phyloP scores from a whole-genome alignment of 2,329 filamentous ascomycete genomes.

The Gaeumannomyces sp. region DNA sequence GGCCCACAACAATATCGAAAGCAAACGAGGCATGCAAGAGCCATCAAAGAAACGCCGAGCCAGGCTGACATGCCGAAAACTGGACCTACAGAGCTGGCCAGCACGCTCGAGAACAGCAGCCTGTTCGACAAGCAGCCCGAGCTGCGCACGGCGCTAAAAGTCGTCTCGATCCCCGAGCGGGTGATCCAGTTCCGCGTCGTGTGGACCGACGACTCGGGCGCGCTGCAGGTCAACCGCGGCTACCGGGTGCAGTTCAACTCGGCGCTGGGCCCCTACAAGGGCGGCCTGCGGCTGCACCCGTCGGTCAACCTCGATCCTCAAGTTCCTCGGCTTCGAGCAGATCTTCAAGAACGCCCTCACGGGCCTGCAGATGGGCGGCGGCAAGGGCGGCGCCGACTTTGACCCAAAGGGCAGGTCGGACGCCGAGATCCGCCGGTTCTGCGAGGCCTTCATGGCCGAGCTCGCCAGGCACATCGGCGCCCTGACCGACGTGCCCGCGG shows the following conservation, averaged over 20 bases:
- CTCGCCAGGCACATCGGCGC: constrained; percentile 93
- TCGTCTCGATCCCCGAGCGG: constrained; percentile 88
- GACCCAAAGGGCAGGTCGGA: constrained; percentile 98
- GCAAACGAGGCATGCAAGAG: too few species aligned
- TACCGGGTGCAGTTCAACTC: constrained; percentile 99
- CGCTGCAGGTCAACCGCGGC: constrained; percentile 86
- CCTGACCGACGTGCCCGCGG: constrained; percentile 92
- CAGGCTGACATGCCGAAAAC: background rate
- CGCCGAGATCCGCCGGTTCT: constrained; percentile 96
- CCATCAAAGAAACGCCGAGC: background rate
- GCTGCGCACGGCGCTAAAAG: constrained; percentile 83
- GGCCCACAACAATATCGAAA: background rate
- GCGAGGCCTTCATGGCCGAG: constrained; percentile 92
- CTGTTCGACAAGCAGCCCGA: constrained; percentile 93
- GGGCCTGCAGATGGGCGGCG: constrained; percentile 92
- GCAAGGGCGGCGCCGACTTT: constrained; percentile 96
- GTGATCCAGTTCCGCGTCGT: constrained; percentile 95
- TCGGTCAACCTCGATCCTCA: constrained; percentile 77
- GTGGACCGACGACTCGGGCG: constrained; percentile 91
- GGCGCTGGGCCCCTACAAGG: constrained; percentile 95
- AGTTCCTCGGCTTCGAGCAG: constrained; percentile 98
- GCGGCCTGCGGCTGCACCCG: constrained; percentile 90
- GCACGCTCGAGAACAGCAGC: constrained; percentile 86
- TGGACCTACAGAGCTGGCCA: constrained; percentile 68
- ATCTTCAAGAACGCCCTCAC: constrained; percentile 99